Percentiles rank a stretch among this genome's conserved stretches.
These are phyloP conservation scores for Xylariaceae sp. DNA, from an alignment of 2,329 filamentous ascomycete genomes.

Conservation along the genomic window DNA sequence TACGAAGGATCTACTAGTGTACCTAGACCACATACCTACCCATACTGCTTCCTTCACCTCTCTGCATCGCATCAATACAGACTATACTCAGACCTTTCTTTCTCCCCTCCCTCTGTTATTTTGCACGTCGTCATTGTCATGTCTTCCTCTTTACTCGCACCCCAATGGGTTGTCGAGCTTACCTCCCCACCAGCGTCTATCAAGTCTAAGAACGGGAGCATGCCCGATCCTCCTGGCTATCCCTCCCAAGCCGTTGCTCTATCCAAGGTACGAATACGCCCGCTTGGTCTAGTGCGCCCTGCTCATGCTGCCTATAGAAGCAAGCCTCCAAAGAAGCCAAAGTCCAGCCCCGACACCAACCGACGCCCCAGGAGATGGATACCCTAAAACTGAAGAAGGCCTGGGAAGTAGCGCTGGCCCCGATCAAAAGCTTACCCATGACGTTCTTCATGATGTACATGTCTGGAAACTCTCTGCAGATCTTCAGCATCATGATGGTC, in stretches of 20 bases:
- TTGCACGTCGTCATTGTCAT: constrained; percentile 8
- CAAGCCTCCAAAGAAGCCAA: constrained; percentile 49
- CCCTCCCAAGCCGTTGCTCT: constrained; percentile 47
- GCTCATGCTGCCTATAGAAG: constrained; percentile 37
- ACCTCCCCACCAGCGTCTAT: constrained; percentile 59
- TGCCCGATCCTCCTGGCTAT: constrained; percentile 86
- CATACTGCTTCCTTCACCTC: no score
- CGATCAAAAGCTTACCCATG: constrained; percentile 93
- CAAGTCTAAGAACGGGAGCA: constrained; percentile 61
- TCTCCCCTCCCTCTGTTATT: background rate
- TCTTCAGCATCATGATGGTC: constrained; percentile 99
- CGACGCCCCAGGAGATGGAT: constrained; percentile 82
- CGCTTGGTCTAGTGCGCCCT: constrained; percentile 4
- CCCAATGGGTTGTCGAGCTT: constrained; percentile 80
- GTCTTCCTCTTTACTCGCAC: constrained; percentile 43
- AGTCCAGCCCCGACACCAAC: constrained; percentile 56
- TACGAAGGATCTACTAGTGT: no score
- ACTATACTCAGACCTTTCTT: background rate
- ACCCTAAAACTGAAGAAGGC: constrained; percentile 97
- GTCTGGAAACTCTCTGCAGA: constrained; percentile 96
- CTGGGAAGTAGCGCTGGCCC: constrained; percentile 92
- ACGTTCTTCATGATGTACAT: constrained; percentile 99
- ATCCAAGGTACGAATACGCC: constrained; percentile 50
- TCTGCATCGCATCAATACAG: no score
- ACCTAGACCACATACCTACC: no score